Percentiles rank a stretch among this genome's conserved stretches.
Evolutionary conservation across 2,329 filamentous ascomycete species (phyloP).

Genomic region (Exophiala sideris): DNA sequence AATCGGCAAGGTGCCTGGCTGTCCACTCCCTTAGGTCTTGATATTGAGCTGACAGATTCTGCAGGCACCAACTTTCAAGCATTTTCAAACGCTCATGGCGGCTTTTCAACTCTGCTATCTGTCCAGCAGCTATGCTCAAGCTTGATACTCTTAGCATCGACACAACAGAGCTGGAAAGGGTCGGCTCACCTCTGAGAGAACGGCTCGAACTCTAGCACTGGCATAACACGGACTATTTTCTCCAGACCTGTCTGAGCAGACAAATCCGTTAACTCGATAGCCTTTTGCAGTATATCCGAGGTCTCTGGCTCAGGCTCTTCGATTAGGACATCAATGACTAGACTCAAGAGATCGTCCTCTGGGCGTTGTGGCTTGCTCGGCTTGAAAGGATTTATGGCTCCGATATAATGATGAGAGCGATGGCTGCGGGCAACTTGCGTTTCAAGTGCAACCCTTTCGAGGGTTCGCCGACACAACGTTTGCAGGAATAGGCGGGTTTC

Average conservation of each 20-base stretch:
- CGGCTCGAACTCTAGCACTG: not conserved
- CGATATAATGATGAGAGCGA: not conserved
- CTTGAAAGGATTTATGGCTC: not conserved
- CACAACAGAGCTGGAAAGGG: too few species aligned
- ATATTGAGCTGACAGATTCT: not conserved
- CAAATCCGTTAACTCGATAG: not conserved
- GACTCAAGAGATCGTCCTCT: not conserved
- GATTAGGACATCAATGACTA: not conserved
- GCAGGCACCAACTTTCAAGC: not conserved
- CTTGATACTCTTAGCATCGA: too few species aligned
- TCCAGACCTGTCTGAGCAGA: not conserved
- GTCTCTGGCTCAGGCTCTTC: not conserved
- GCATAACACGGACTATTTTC: not conserved
- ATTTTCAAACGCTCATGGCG: not conserved
- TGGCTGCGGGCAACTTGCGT: not conserved
- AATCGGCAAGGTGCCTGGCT: not conserved
- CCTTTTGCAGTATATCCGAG: not conserved
- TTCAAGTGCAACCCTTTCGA: not conserved
- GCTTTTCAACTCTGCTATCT: not conserved
- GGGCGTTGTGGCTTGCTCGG: not conserved
- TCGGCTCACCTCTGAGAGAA: not conserved
- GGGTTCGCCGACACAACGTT: not conserved
- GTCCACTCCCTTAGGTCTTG: not conserved
- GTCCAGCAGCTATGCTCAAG: not conserved
- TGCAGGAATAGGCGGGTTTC: too few species aligned